Base-by-base conservation (phyloP, 805 yeast species). In the Allodekkera sacchari region DNA sequence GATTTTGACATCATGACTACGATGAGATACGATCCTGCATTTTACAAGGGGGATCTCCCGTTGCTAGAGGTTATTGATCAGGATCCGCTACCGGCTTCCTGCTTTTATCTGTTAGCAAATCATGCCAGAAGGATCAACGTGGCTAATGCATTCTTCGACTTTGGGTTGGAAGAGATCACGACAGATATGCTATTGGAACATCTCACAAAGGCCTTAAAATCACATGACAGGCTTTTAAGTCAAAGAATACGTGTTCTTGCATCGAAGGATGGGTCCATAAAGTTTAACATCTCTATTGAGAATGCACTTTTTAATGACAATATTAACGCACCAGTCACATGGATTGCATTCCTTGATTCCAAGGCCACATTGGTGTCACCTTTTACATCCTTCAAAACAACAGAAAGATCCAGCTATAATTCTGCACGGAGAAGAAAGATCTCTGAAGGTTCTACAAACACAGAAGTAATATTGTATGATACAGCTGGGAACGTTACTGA, bases 381-480 rank as follows among this genome's bases (percentile, higher is more conserved):
- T 2, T 83, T 82, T 55, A 84, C 95, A 0, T 78, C 94, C 4
- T 81, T 87, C 58, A 89, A 89, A 52, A 89, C 97, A 0, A 83
- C 96, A 0, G 56, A 63, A 16, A 64, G 98, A 39, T 61, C 59
- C 3, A 72, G 66, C 28, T 87, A 88, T 51, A 68, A 61, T 27
- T 63, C 51, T 3, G 80, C 95, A 0, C 59, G 96, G 35, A 53
- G 52, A 1, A 59, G 84, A 27, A 37, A 33, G 18, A 42, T 57
- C 26, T 63, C 71, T 0, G 41, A 37, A 5, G 47, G 43, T 5
- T 31, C 39, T 8, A 25, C 35, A 18, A 7, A 43, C 26, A 59
- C 67, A 17, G 97, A 89, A 48, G 94, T 85, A 12, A 62, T 89
- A 3, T 44, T 89, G 3, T 67, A 71, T 44, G 84, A 84, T 48